phyloP scores from a whole-genome alignment of 305 asterid species.

The Fraxinus platypoda region DNA sequence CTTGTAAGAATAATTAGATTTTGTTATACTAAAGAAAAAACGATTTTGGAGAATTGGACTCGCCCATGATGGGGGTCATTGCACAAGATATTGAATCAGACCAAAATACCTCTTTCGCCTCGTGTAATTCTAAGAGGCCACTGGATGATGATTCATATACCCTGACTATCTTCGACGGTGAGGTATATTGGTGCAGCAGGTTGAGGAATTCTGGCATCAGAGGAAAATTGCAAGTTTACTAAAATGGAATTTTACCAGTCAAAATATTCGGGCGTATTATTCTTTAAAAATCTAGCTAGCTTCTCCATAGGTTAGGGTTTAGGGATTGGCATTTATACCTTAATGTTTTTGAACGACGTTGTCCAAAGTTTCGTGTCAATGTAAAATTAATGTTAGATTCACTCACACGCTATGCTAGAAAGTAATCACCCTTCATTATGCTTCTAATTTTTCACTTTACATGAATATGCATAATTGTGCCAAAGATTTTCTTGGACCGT shows the following conservation, averaged over 20 bases:
- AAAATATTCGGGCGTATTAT: not conserved
- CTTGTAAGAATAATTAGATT: not conserved
- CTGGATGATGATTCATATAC: not conserved
- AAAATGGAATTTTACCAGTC: not conserved
- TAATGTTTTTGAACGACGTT: not conserved
- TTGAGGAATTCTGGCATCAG: not conserved
- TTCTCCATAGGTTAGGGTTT: not conserved
- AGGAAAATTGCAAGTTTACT: not conserved
- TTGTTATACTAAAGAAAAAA: not conserved
- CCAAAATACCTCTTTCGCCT: not conserved
- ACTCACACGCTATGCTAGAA: not conserved
- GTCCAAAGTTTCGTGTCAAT: not conserved
- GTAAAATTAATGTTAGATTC: not conserved
- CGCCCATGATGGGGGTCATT: not conserved
- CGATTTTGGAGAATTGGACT: not conserved
- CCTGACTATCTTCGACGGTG: not conserved
- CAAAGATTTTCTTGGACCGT: not conserved
- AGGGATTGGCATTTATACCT: not conserved
- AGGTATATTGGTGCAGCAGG: not conserved
- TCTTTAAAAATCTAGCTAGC: not conserved
- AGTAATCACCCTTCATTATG: not conserved
- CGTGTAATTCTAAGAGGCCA: not conserved
- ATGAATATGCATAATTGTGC: conserved; percentile 18
- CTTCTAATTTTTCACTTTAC: conserved; percentile 5
- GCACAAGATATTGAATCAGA: not conserved